Percentiles rank a stretch among this genome's conserved stretches.
phyloP scores from a whole-genome alignment of 108 stramenopile species.

The Craspedostauros australis region DNA sequence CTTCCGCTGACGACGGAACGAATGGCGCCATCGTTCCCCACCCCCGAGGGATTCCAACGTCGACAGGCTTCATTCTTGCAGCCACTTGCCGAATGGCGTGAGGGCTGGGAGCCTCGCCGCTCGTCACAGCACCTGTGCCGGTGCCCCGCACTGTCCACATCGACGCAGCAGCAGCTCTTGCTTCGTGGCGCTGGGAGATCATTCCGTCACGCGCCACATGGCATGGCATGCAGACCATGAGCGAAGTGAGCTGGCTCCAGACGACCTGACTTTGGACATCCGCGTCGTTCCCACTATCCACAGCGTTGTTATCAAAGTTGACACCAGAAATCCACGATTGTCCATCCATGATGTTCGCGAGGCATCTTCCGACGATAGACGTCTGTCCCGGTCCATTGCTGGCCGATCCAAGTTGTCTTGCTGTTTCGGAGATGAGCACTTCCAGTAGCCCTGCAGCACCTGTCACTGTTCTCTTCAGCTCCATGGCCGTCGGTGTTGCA shows the following conservation, averaged over 20 bases:
- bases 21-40: slow-evolving; percentile 77
- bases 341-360: slow-evolving; percentile 70
- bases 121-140: slow-evolving; percentile 16
- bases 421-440: slow-evolving; percentile 39
- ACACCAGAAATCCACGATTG: slow-evolving; percentile 41
- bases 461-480: slow-evolving; percentile 61
- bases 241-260: slow-evolving; percentile 68
- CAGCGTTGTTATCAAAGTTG: neutral
- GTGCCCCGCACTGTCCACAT: slow-evolving; percentile 79
- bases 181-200: slow-evolving; percentile 66
- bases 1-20: slow-evolving; percentile 2
- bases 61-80: slow-evolving; percentile 11
- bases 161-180: slow-evolving; percentile 68
- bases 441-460: slow-evolving; percentile 70
- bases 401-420: slow-evolving; percentile 10
- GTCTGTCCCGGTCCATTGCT: slow-evolving; percentile 7
- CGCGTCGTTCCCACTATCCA: slow-evolving; percentile 5
- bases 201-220: slow-evolving; percentile 80
- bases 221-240: slow-evolving; percentile 66
- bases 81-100: slow-evolving; percentile 36
- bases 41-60: slow-evolving; percentile 16
- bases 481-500: slow-evolving; percentile 64
- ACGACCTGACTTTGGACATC: slow-evolving; percentile 17
- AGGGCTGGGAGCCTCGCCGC: slow-evolving; percentile 46
- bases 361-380: slow-evolving; percentile 43